phyloP scores from a whole-genome alignment of 1,284 basidiomycete species.

The Phellinidium pouzarii region DNA sequence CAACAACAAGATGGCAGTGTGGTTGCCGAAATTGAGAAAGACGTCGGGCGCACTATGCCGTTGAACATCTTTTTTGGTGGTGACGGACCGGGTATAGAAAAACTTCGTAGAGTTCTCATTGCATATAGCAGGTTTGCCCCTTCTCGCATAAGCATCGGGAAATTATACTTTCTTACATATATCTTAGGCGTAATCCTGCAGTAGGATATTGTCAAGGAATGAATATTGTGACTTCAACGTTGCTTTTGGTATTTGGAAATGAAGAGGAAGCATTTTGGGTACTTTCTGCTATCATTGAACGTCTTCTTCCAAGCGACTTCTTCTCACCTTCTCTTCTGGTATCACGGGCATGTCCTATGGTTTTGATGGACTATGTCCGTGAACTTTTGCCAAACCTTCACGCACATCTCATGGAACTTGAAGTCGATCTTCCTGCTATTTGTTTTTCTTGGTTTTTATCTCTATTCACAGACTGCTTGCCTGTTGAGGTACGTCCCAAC shows the following conservation, averaged over 20 bases:
- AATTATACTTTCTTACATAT: background rate
- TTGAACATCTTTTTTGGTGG: conserved; percentile 96
- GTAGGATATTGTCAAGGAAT: conserved; percentile 92
- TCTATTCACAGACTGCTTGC: conserved; percentile 92
- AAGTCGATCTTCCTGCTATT: conserved; percentile 88
- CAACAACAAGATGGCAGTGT: conserved; percentile 49
- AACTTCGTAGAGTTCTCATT: conserved; percentile 81
- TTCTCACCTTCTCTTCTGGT: conserved; percentile 80
- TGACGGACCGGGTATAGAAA: conserved; percentile 88
- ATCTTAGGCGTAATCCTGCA: conserved; percentile 64
- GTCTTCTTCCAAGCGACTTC: conserved; percentile 76
- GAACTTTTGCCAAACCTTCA: conserved; percentile 73
- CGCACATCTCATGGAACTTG: conserved; percentile 70
- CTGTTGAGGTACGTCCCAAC: conserved; percentile 70
- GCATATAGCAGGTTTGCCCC: conserved; percentile 82
- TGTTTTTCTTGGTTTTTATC: conserved; percentile 99
- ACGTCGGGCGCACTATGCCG: conserved; percentile 91
- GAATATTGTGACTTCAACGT: conserved; percentile 92
- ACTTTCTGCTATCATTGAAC: conserved; percentile 83
- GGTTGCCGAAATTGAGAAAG: conserved; percentile 88
- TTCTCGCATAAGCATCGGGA: conserved; percentile 5
- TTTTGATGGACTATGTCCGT: conserved; percentile 82
- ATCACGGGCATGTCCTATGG: conserved; percentile 89
- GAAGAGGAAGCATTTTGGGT: conserved; percentile 99
- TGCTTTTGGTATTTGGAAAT: conserved; percentile 87